These are phyloP conservation scores for Kokia cookei DNA, from an alignment of 441 rosid species.

Conservation along the genomic window DNA sequence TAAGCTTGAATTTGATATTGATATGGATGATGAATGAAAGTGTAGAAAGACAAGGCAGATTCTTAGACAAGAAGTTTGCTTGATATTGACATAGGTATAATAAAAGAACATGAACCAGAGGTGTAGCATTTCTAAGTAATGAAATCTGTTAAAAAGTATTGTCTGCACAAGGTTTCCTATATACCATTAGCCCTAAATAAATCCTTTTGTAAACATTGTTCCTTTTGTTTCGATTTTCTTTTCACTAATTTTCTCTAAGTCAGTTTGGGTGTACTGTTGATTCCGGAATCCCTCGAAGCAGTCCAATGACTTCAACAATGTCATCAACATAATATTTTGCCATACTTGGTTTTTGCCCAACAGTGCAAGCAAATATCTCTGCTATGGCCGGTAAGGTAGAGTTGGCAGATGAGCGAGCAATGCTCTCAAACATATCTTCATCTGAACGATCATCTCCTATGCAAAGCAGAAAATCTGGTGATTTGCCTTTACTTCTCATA, in stretches of 20 bases:
- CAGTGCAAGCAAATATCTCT: conserved; percentile 73
- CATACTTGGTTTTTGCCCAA: conserved; percentile 85
- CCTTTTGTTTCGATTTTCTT: neutral
- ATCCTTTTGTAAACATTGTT: neutral
- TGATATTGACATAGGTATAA: neutral
- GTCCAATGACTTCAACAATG: conserved; percentile 42
- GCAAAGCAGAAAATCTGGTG: conserved; percentile 66
- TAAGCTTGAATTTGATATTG: neutral
- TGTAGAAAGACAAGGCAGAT: neutral
- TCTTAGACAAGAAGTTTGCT: neutral
- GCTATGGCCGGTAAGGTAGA: conserved; percentile 32
- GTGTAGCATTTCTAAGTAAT: neutral
- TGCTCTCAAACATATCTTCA: conserved; percentile 80
- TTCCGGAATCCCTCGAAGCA: conserved; percentile 51
- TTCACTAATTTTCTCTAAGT: neutral
- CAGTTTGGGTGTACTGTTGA: conserved; percentile 23
- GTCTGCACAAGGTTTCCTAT: conserved; percentile 23
- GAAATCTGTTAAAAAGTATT: conserved; percentile 2
- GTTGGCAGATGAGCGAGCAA: conserved; percentile 30
- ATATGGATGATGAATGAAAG: neutral
- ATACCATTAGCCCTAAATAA: conserved; percentile 12
- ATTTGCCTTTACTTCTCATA: conserved; percentile 34
- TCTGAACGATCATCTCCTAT: conserved; percentile 85
- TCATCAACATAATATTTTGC: conserved; percentile 83
- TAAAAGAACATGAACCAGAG: neutral